These are phyloP conservation scores for Phytophthora podocarpi DNA, from an alignment of 352 stramenopile species.

Conservation along the genomic window DNA sequence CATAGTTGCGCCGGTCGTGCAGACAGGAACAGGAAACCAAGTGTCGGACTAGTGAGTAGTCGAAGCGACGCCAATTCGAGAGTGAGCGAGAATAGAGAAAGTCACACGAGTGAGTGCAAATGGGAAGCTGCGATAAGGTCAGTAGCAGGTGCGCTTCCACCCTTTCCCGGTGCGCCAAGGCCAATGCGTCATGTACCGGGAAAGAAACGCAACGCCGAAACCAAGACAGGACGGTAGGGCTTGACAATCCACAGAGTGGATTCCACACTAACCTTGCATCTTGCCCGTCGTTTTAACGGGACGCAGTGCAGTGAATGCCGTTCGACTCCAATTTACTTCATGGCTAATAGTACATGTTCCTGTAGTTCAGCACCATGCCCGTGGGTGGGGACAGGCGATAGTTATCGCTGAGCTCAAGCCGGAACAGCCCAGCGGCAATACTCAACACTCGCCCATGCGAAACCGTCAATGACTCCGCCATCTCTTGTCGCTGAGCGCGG, in stretches of 20 bases:
- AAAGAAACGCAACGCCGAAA: neutral
- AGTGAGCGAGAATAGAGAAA: slow-evolving; percentile 12
- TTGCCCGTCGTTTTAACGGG: slow-evolving; percentile 11
- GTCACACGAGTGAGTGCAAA: neutral
- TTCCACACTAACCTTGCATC: neutral
- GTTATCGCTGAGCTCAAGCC: no score
- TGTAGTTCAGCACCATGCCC: no score
- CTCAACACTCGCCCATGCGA: no score
- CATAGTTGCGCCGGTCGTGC: neutral
- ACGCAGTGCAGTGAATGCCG: slow-evolving; percentile 3
- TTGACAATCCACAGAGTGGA: no score
- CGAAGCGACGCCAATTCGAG: slow-evolving; percentile 10
- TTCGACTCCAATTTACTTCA: neutral
- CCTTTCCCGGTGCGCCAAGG: neutral
- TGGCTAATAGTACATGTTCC: no score
- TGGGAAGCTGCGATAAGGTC: slow-evolving; percentile 16
- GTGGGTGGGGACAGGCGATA: no score
- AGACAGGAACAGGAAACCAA: neutral
- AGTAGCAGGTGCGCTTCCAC: slow-evolving; percentile 18
- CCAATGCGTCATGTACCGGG: slow-evolving; percentile 15
- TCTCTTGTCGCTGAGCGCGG: no score
- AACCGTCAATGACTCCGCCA: no score
- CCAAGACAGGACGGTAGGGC: no score
- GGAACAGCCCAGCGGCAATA: no score
- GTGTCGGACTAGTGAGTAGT: neutral